Evolutionary conservation across 225 moss, liverwort and hornwort species (phyloP).

Genomic region (Marchantia paleacea): DNA sequence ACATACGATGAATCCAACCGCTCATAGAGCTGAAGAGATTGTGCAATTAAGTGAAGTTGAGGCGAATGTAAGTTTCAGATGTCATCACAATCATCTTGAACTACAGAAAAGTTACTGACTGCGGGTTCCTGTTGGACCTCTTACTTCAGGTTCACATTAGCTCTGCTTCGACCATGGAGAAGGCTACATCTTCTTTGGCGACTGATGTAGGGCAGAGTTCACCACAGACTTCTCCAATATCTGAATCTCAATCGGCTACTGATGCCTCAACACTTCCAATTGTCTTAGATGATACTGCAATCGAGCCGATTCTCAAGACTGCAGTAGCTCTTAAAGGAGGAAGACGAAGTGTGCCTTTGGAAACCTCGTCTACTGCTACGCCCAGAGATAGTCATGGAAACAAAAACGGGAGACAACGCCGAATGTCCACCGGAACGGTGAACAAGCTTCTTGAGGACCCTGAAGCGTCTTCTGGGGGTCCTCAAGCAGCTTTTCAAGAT

Average conservation of each 20-base stretch:
- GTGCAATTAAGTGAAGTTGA: no score
- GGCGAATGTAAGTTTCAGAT: not conserved
- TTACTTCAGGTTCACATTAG: not conserved
- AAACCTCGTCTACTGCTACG: no score
- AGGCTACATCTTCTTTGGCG: no score
- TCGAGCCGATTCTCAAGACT: not conserved
- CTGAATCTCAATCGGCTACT: not conserved
- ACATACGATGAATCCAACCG: no score
- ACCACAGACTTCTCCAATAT: no score
- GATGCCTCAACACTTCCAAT: not conserved
- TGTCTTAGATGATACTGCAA: not conserved
- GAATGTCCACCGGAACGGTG: constrained; percentile 31
- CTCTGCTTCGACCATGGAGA: constrained; percentile 7
- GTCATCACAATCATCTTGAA: not conserved
- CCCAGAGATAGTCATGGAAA: not conserved
- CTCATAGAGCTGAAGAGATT: no score
- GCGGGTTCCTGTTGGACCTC: no score
- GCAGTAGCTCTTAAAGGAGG: not conserved
- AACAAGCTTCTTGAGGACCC: not conserved
- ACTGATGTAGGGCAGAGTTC: no score
- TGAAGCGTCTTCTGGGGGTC: not conserved
- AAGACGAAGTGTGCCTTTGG: not conserved
- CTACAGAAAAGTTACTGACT: not conserved
- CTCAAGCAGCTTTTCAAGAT: not conserved
- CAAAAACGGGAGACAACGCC: constrained; percentile 19